These are phyloP conservation scores for Medicago arabica DNA, from an alignment of 306 rosid species.

Conservation along the genomic window DNA sequence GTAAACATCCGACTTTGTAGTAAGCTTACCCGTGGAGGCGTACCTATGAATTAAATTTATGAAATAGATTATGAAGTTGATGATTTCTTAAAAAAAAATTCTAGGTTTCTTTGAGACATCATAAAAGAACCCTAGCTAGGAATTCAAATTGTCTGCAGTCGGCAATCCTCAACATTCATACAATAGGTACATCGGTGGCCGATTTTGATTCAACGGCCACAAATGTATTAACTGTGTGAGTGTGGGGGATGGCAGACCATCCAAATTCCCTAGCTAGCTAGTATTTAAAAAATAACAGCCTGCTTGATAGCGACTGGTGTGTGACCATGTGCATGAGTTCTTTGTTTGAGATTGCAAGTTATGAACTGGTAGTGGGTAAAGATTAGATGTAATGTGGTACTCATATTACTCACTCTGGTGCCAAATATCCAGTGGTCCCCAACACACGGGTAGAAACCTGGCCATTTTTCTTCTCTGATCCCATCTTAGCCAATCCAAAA, in stretches of 20 bases:
- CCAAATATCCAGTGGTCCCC: constrained; percentile 96
- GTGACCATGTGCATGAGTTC: constrained; percentile 57
- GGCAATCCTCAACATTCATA: background rate
- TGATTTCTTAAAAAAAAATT: background rate
- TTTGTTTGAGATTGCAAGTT: constrained; percentile 42
- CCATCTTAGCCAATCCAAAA: constrained; percentile 90
- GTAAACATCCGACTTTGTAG: constrained; percentile 93
- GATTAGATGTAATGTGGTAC: constrained; percentile 32
- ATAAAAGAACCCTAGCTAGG: background rate
- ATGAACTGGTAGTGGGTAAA: constrained; percentile 32
- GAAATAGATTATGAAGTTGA: background rate
- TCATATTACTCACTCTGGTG: constrained; percentile 90
- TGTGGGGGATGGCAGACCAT: background rate
- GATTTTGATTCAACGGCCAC: background rate
- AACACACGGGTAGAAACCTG: constrained; percentile 84
- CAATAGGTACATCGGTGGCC: background rate
- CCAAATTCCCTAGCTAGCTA: background rate
- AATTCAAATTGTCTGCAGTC: background rate
- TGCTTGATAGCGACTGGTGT: constrained; percentile 51
- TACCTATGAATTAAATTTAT: constrained; percentile 57
- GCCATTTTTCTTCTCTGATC: constrained; percentile 82
- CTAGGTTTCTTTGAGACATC: background rate
- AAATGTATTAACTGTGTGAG: background rate
- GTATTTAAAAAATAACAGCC: constrained; percentile 47
- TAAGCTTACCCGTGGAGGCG: constrained; percentile 85